Conservation (phyloP, 164 flowering plant genomes). For the Berberis vulgaris region DNA sequence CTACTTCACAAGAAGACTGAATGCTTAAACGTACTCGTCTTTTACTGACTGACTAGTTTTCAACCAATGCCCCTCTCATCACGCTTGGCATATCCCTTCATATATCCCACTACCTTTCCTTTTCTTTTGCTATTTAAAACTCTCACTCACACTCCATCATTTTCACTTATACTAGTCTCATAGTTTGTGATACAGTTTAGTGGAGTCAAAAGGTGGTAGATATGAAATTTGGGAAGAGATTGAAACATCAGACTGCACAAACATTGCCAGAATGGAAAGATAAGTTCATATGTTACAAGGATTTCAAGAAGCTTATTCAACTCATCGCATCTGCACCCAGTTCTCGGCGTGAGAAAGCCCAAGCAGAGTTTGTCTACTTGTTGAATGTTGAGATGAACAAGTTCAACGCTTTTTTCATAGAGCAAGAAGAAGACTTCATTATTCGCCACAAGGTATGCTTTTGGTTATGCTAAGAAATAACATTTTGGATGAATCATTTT, state of each 20-base stretch:
- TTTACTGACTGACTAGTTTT: slow-evolving; percentile 4
- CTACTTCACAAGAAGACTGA: neutral
- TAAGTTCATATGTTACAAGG: slow-evolving; percentile 70
- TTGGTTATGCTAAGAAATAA: no score
- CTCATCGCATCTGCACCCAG: slow-evolving; percentile 35
- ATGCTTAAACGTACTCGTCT: neutral
- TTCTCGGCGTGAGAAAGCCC: slow-evolving; percentile 21
- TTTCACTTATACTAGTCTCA: neutral
- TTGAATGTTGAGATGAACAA: slow-evolving; percentile 79
- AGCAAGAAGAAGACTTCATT: slow-evolving; percentile 81
- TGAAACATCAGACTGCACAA: slow-evolving; percentile 59
- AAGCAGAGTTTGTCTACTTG: slow-evolving; percentile 49
- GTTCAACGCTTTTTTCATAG: slow-evolving; percentile 78
- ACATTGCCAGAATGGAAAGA: slow-evolving; percentile 81
- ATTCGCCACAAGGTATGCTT: slow-evolving; percentile 51
- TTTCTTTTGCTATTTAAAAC: neutral
- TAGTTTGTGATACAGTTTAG: no score
- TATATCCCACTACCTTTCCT: slow-evolving; percentile 34
- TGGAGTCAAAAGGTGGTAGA: neutral
- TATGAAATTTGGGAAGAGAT: slow-evolving; percentile 88
- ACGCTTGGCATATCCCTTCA: slow-evolving; percentile 67
- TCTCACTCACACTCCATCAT: neutral
- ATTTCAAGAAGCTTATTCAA: slow-evolving; percentile 53
- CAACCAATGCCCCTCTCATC: slow-evolving; percentile 24
- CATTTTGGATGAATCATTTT: no score